phyloP scores from a whole-genome alignment of 2,329 filamentous ascomycete species.

The Zasmidium angulare region DNA sequence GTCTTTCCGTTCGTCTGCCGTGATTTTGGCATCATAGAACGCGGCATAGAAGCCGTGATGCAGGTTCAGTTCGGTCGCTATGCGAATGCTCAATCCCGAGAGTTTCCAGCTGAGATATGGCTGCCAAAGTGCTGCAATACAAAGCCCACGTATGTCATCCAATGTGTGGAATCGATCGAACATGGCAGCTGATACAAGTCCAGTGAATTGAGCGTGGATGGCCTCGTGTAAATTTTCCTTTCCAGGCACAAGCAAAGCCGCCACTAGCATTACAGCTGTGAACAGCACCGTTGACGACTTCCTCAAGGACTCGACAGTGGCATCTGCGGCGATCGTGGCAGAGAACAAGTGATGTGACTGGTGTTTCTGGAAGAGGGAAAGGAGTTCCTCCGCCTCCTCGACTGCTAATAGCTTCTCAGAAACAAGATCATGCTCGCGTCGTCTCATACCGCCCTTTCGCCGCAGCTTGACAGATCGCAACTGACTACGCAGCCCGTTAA shows the following conservation, averaged over 20 bases:
- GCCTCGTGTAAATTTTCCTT: constrained; percentile 9
- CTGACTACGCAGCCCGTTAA: constrained; percentile 12
- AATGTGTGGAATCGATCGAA: constrained; percentile 38
- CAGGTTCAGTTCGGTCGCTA: constrained; percentile 42
- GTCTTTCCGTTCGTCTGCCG: constrained; percentile 26
- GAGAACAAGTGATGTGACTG: constrained; percentile 12
- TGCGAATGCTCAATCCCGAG: constrained; percentile 40
- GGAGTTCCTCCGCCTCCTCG: constrained; percentile 8
- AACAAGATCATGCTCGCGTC: constrained; percentile 11
- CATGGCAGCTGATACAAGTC: constrained; percentile 34
- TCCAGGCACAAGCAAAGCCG: constrained; percentile 7
- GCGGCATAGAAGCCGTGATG: constrained; percentile 33
- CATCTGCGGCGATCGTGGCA: constrained; percentile 5
- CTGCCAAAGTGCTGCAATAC: constrained; percentile 43
- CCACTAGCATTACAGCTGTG: constrained; percentile 13
- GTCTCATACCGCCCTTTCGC: constrained; percentile 12
- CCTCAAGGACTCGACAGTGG: constrained; percentile 7
- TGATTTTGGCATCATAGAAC: constrained; percentile 36
- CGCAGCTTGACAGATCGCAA: constrained; percentile 13
- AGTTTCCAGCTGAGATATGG: constrained; percentile 43
- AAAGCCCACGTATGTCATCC: constrained; percentile 38
- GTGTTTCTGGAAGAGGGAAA: constrained; percentile 6
- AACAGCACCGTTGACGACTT: constrained; percentile 13
- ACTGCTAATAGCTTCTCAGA: constrained; percentile 5
- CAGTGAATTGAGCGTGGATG: constrained; percentile 12